Percentiles rank a stretch among this genome's conserved stretches.
These are phyloP conservation scores for Fagus sylvatica DNA, from an alignment of 306 rosid species.

Conservation along the genomic window DNA sequence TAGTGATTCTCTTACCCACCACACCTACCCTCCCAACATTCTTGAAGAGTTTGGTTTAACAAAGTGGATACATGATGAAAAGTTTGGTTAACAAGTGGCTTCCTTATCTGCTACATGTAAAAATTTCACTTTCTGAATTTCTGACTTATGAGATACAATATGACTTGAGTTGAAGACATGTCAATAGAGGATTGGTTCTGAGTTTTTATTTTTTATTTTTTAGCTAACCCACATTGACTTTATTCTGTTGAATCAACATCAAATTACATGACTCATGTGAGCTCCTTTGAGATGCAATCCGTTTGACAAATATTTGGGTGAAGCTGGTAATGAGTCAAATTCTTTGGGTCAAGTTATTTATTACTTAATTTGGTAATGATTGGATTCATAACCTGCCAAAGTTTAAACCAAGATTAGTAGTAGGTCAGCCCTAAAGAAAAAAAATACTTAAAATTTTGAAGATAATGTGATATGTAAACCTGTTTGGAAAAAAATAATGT, in stretches of 20 bases:
- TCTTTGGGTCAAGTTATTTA: not conserved
- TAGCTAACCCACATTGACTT: not conserved
- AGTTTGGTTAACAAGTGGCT: conserved; percentile 25
- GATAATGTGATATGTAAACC: too few relatives aligned
- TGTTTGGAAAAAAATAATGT: too few relatives aligned
- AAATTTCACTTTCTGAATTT: not conserved
- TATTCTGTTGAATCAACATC: not conserved
- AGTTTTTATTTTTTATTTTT: not conserved
- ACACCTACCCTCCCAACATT: conserved; percentile 37
- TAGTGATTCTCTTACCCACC: conserved; percentile 51
- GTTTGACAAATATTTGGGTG: not conserved
- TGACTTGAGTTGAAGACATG: not conserved
- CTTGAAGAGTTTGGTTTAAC: conserved; percentile 27
- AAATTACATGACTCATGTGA: not conserved
- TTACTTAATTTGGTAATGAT: not conserved
- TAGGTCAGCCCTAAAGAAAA: conserved; percentile 14
- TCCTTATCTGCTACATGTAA: not conserved
- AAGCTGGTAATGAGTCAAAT: conserved; percentile 6
- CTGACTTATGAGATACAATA: not conserved
- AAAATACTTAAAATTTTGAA: too few relatives aligned
- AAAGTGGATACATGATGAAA: conserved; percentile 5
- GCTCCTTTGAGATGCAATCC: not conserved
- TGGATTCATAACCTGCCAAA: not conserved
- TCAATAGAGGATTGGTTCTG: not conserved
- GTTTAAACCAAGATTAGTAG: conserved; percentile 3